Evolutionary conservation across 768 basidiomycete species (phyloP), one percentile per base, ranked within the genome.

Genomic region (Russula emetica): DNA sequence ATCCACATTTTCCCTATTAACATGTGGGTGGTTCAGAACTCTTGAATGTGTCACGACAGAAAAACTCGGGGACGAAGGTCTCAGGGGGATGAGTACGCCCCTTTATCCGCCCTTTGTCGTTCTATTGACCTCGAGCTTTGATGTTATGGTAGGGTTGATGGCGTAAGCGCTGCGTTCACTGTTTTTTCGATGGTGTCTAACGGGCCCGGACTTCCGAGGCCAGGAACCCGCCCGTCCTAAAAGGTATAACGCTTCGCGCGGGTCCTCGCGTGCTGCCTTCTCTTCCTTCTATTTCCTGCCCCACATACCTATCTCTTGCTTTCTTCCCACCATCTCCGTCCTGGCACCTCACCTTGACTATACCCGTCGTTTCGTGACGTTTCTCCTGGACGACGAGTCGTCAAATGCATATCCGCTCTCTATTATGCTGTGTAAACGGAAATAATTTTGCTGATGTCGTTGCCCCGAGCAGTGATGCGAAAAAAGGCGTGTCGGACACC

Each of bases 51-150:
- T 55, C 14, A 22, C 3, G 30, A 50, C 36, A 58, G 57, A 42
- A 67, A 60, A 24, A 9, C 59, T 57, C 64, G 60, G 36, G 49
- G 50, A 34, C 47, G 51, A 38, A 56, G 59, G 40, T 51, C 67
- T 52, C 61, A 68, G 49, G 62, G 24, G 34, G 56, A 67, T 16
- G 22, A 70, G 73, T 75, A 68, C 66, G 74, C 71, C 60, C 26
- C 62, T 60, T 18, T 49, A 50, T 60, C 63, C 63, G 42, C 45
- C n/a, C 11, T 18, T 49, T 13, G 22, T 28, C 18, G 9, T 7
- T 56, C 26, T 26, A 26, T 40, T 28, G n/a, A 56, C 40, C 14
- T 11, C 7, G 13, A 32, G 20, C 28, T 34, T 60, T 2, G 14
- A 18, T 18, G 14, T 3, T 38, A 38, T 44, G 5, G 40, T 44